Base-by-base conservation (phyloP, 2,329 filamentous ascomycete species). In the Calonectria montana region DNA sequence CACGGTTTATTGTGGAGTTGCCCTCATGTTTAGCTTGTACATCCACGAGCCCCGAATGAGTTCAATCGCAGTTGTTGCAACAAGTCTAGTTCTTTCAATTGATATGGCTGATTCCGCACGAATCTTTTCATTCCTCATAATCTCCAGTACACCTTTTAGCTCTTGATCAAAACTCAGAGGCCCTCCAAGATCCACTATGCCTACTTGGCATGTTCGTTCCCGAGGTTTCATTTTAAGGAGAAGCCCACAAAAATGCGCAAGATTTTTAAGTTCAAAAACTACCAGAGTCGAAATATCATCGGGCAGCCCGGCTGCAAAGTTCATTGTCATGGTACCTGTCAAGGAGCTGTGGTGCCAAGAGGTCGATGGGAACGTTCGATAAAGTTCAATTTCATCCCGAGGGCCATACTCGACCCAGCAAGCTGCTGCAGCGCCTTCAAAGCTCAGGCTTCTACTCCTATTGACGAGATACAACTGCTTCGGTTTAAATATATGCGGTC, bases 321-420 rank as follows among this genome's bases (percentile, higher is more conserved):
- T 67, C 64, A 74, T 59, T 0, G 74, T 75, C 67, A 74, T 59
- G 7, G 57, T 67, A 15, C 48, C 43, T 1, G 70, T 69, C 9
- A 48, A 7, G 1, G 37, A 16, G 47, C 71, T 65, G 6, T 57
- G 48, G 25, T 69, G 64, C 74, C 74, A 73, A 2, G 35, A 10
- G 1, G 31, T 39, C 4, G 29, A 18, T 2, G 72, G 74, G 25
- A 68, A 71, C 1, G 16, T 55, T 5, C 15, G n/a, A 2, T 71
- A 4, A 7, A 50, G 67, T 7, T 70, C 48, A 6, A 73, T 18
- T 4, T 37, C 29, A 1, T 43, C 7, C 12, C 57, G 35, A 2
- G 62, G 23, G 8, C 57, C 72, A 9, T 73, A 74, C 16, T 64
- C 67, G 29, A 74, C 27, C 67, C 53, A 71, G 18, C 72, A 75